These are phyloP conservation scores for Danielia oregonensis DNA, from an alignment of 805 yeast genomes.

Conservation along the genomic window DNA sequence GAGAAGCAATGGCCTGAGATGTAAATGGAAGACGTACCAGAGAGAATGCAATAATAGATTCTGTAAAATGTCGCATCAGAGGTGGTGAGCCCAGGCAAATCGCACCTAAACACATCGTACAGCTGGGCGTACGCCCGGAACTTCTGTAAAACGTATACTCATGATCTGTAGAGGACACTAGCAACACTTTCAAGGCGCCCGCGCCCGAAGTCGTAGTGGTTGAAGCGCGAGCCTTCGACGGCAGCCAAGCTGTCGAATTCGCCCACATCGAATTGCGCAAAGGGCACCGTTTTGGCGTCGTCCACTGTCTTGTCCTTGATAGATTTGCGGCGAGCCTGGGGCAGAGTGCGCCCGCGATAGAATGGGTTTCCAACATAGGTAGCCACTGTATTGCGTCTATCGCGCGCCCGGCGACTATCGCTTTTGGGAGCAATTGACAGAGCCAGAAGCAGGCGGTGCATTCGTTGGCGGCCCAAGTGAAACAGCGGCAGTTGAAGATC, in stretches of 20 bases:
- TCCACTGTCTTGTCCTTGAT: neutral
- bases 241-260: neutral
- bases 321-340: neutral
- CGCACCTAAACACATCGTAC: too few species aligned
- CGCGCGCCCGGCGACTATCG: neutral
- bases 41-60: too few species aligned
- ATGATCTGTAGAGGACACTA: neutral
- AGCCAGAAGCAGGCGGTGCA: conserved; percentile 4
- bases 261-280: neutral
- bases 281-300: neutral
- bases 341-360: conserved; percentile 1
- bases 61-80: too few species aligned
- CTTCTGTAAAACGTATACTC: neutral
- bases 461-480: too few species aligned
- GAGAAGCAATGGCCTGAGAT: too few species aligned
- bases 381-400: conserved; percentile 2
- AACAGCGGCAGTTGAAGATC: neutral
- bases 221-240: neutral
- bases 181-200: neutral
- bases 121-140: too few species aligned
- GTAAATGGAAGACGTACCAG: too few species aligned
- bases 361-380: conserved; percentile 6
- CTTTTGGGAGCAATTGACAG: conserved; percentile 2
- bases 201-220: neutral
- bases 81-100: too few species aligned